Conservation (phyloP, 106 monocot genomes). For the Acorus gramineus region DNA sequence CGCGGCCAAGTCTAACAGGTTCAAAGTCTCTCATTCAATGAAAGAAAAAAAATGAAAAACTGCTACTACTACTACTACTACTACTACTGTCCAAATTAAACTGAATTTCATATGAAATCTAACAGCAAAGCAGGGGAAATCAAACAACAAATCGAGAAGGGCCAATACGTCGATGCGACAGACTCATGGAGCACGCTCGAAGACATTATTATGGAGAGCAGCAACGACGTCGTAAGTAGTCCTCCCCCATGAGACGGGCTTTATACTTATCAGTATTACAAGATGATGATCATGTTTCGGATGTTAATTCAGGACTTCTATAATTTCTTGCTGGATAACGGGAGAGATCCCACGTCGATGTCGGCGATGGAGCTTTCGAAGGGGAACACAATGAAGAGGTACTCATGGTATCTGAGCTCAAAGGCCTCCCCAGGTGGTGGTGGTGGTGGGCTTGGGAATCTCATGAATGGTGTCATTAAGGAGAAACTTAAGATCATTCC, state of each 20-base stretch:
- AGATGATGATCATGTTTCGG: neutral
- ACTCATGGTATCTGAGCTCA: conserved; percentile 52
- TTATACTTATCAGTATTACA: too few species aligned
- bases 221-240: conserved; percentile 45
- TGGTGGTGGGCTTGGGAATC: conserved; percentile 12
- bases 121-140: conserved; percentile 62
- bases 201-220: conserved; percentile 15
- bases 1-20: conserved; percentile 30
- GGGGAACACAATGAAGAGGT: conserved; percentile 12
- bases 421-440: conserved; percentile 16
- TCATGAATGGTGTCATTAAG: conserved; percentile 70
- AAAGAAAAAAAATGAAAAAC: neutral
- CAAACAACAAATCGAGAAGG: conserved; percentile 32
- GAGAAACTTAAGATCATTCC: conserved; percentile 79
- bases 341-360: conserved; percentile 13
- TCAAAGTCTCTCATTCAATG: neutral
- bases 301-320: conserved; percentile 66
- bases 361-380: conserved; percentile 1
- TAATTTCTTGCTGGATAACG: conserved; percentile 62
- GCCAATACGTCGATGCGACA: conserved; percentile 53
- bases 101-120: neutral
- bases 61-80: too few species aligned
- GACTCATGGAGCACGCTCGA: conserved; percentile 53
- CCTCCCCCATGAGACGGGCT: neutral
- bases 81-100: too few species aligned